Evolutionary conservation across 345 rosid genomes (phyloP).

Genomic region (Carallia pectinifolia): DNA sequence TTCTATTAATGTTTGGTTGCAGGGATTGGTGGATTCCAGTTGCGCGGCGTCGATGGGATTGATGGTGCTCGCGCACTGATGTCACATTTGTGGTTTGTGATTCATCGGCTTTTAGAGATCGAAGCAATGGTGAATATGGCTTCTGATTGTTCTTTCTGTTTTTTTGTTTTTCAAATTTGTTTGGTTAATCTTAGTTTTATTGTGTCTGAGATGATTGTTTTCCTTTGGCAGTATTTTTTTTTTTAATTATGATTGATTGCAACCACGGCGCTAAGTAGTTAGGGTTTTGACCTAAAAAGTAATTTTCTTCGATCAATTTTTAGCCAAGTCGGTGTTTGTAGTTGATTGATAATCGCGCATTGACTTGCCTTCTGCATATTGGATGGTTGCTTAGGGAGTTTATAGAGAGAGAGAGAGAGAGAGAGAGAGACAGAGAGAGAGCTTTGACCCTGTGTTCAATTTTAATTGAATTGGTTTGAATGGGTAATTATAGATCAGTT

Average conservation of each 20-base stretch:
- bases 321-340: no score
- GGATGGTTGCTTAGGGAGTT: no score
- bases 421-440: no score
- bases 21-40: slow-evolving; percentile 11
- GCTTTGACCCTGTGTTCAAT: no score
- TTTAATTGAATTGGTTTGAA: not conserved
- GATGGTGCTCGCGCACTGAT: slow-evolving; percentile 46
- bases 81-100: slow-evolving; percentile 55
- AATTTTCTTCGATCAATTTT: no score
- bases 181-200: not conserved
- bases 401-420: no score
- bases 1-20: not conserved
- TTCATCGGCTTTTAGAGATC: slow-evolving; percentile 56
- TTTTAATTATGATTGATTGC: not conserved
- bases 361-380: not conserved
- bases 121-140: slow-evolving; percentile 51
- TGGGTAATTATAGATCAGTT: not conserved
- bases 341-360: not conserved
- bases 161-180: not conserved
- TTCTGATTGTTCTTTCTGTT: not conserved
- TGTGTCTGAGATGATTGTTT: not conserved
- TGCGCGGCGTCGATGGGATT: slow-evolving; percentile 34
- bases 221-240: not conserved
- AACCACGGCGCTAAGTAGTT: not conserved
- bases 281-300: not conserved